Evolutionary conservation across 1,284 basidiomycete genomes (phyloP).

Genomic region (Marasmius fiardii): DNA sequence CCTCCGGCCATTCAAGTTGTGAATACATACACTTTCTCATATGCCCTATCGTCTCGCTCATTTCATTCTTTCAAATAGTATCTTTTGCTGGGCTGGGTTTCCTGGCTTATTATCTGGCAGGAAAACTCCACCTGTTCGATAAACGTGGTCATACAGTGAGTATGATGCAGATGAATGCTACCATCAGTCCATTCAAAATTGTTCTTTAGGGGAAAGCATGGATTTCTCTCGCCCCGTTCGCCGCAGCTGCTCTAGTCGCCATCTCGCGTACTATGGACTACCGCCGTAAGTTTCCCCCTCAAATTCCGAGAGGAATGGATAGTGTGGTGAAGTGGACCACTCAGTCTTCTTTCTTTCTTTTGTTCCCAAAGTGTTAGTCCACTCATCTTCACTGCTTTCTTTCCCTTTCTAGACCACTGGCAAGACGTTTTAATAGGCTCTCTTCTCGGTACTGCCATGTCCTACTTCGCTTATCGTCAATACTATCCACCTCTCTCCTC

Average conservation of each 20-base stretch:
- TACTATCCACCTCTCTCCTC: conserved; percentile 69
- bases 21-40: conserved; percentile 22
- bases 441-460: conserved; percentile 66
- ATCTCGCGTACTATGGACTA: conserved; percentile 92
- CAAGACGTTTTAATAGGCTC: conserved; percentile 85
- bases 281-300: conserved; percentile 54
- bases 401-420: conserved; percentile 67
- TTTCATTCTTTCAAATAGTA: conserved; percentile 42
- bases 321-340: too few relatives aligned
- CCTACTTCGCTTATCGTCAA: conserved; percentile 81
- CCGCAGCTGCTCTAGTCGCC: conserved; percentile 83
- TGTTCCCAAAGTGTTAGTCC: neutral
- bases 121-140: conserved; percentile 92
- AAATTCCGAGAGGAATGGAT: neutral
- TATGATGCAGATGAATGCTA: neutral
- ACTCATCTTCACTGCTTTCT: neutral
- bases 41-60: neutral
- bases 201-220: conserved; percentile 72
- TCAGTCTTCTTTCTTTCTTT: neutral
- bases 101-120: conserved; percentile 84
- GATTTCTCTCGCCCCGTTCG: conserved; percentile 75
- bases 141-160: conserved; percentile 72
- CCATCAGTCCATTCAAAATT: neutral
- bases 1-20: conserved; percentile 89
- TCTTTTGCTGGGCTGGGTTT: conserved; percentile 93